phyloP scores from a whole-genome alignment of 306 rosid species.

The cucumber (Cucumis sativus) region DNA sequence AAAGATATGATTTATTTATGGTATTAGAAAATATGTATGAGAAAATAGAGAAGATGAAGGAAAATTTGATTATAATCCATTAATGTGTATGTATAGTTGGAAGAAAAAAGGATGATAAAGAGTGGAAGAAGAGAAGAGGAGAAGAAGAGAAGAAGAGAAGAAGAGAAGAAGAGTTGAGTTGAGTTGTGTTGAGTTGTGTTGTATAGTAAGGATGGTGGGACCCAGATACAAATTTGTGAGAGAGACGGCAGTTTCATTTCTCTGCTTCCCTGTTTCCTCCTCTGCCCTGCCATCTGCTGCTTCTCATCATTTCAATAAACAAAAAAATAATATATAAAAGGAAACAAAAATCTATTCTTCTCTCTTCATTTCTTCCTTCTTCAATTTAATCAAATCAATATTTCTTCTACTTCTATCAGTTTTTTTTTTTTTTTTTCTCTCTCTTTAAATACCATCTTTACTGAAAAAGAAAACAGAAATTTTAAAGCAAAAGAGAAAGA shows the following conservation, averaged over 20 bases:
- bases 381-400: background rate
- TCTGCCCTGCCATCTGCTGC: background rate
- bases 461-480: background rate
- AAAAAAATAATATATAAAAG: too few species aligned
- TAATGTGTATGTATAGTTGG: too few species aligned
- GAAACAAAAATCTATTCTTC: background rate
- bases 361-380: background rate
- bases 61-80: too few species aligned
- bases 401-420: background rate
- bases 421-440: background rate
- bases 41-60: too few species aligned
- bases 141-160: too few species aligned
- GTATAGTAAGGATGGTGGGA: background rate
- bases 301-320: background rate
- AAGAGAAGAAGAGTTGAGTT: too few species aligned
- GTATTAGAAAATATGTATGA: too few species aligned
- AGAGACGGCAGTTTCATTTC: constrained; percentile 18
- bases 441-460: background rate
- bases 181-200: too few species aligned
- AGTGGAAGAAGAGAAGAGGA: too few species aligned
- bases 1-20: too few species aligned
- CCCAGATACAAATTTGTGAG: constrained; percentile 14
- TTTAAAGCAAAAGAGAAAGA: background rate
- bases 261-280: background rate
- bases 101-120: too few species aligned